Base-by-base conservation (phyloP, 2,329 filamentous ascomycete genomes). In the Trichoderma brevicompactum region DNA sequence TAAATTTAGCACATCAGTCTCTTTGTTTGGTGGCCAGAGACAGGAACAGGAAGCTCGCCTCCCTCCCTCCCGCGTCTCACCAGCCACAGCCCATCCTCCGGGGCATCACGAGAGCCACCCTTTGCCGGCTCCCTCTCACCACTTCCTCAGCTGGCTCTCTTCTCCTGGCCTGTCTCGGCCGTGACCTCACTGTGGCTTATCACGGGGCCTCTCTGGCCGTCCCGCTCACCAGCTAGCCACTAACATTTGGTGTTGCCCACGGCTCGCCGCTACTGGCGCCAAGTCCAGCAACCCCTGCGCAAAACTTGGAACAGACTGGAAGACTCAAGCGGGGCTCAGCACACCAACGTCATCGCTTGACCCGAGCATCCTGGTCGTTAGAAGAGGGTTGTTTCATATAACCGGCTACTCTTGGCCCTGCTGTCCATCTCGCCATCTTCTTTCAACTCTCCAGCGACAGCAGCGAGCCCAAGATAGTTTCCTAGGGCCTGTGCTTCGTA, bases 241-340 rank as follows among this genome's bases (percentile, higher is more conserved):
- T 62, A 63, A 40, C 17, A 46, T 36, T 43, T 46, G 59, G 10
- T 53, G 49, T 34, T 49, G 56, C 44, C 34, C 52, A 41, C 19
- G 32, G 49, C 38, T 64, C 32, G 46, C 43, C 56, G 28, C 49
- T 40, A 17, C 46, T 56, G 34, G 19, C 44, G 54, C 50, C 49
- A 36, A 50, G 50, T 17, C 53, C 36, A 52, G 46, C 46, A 43
- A 43, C 34, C 64, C 53, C 49, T 52, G 64, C 52, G 49, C 19
- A 65, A 64, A 62, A 62, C 55, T 32, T 65, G 64, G 64, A 65
- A 65, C 48, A 19, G 64, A 41, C 43, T 61, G 56, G 56, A 61
- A 44, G 64, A 41, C 53, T 58, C 52, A 64, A 64, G 65, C 62
- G 65, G 65, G 65, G 65, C 65, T 54, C 65, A 60, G 65, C 53